Base-by-base conservation (phyloP, 495 filamentous ascomycete species). In the Penicillium nucicola region DNA sequence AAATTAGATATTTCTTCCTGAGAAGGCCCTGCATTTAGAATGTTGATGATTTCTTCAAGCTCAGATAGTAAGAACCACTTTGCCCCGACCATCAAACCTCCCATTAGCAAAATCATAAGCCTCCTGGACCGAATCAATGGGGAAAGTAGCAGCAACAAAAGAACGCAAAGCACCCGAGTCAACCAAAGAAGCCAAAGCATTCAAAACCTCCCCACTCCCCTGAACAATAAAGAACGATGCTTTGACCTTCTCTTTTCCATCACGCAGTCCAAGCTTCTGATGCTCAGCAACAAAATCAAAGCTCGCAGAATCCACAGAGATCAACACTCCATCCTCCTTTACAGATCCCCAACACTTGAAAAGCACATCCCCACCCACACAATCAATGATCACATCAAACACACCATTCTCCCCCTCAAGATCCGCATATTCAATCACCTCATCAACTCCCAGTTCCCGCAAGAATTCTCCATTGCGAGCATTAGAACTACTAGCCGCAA, bases 271-370 rank as follows among this genome's bases (percentile, higher is more conserved):
- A 6, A 22, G 33, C 41, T 48, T 48, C 18, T 30, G 12, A 78
- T 76, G 67, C 69, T 77, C 55, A 14, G 53, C 35, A 9, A 66
- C 55, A 50, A 70, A 72, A 28, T 63, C 53, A 33, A 53, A 72
- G 36, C 65, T 68, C 23, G 51, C 48, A 17, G 66, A 64, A 52
- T 69, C 67, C 7, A 72, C 64, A 9, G 69, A 61, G 7, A 72
- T 46, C 25, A 72, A 36, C 22, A n/a, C 19, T 6, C 67, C 65
- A 2, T 18, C 44, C 3, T 48, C 51, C n/a, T 45, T 51, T 10
- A 72, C 54, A 39, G 37, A 36, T 3, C 20, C 48, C 67, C 67
- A 72, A 25, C 64, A 66, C 4, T 41, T 13, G 1, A 25, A 44
- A 9, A 70, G 45, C n/a, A 53, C 43, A 17, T 63, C 48, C 17